Percentiles rank a stretch among this genome's conserved stretches.
Evolutionary conservation across 495 filamentous ascomycete species (phyloP).

Genomic region (Penicillium subrubescens): DNA sequence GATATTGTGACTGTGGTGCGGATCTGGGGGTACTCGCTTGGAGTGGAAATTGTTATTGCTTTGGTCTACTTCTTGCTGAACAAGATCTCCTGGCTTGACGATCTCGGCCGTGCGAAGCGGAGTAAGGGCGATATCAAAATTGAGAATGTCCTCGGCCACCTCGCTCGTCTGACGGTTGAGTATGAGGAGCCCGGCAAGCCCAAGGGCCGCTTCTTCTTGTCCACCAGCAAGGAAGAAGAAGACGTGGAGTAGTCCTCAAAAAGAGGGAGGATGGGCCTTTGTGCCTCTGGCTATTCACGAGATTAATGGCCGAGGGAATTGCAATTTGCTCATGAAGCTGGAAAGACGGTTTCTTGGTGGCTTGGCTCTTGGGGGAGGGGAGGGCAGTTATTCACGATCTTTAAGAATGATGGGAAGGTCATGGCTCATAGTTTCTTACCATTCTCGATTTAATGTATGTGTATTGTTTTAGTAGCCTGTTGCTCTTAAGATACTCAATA

Average conservation of each 20-base stretch:
- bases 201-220: constrained; percentile 40
- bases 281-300: background rate
- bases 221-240: constrained; percentile 48
- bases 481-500: background rate
- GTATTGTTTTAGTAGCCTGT: background rate
- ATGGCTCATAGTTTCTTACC: background rate
- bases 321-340: background rate
- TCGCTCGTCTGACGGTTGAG: constrained; percentile 68
- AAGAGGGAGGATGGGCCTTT: background rate
- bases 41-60: constrained; percentile 73
- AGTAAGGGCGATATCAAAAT: constrained; percentile 69
- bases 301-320: background rate
- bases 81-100: constrained; percentile 64
- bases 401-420: background rate
- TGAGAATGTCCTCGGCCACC: constrained; percentile 72
- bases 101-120: constrained; percentile 71
- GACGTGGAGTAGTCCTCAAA: constrained; percentile 36
- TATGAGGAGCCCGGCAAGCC: constrained; percentile 60
- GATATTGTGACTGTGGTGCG: constrained; percentile 76
- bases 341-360: background rate
- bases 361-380: background rate
- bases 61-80: constrained; percentile 75
- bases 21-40: constrained; percentile 76
- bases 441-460: background rate
- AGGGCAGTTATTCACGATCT: background rate